phyloP scores from a whole-genome alignment of 2,329 filamentous ascomycete species.

The Dactylellina parvicollis region DNA sequence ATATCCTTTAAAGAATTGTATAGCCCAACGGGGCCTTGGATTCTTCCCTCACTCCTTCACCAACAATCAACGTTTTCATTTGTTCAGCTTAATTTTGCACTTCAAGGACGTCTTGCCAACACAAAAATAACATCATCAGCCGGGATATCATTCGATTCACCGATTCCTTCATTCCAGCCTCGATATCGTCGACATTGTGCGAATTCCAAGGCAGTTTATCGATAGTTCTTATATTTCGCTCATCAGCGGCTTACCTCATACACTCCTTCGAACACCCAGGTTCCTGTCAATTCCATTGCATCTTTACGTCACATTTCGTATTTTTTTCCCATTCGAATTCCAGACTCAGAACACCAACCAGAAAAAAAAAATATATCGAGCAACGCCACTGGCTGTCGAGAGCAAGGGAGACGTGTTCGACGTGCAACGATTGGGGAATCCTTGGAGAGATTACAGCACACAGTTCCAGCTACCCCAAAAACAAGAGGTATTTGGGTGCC shows the following conservation, averaged over 20 bases:
- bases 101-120: constrained; percentile 5
- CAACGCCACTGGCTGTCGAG: constrained; percentile 19
- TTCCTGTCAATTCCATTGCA: constrained; percentile 3
- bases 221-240: constrained; percentile 17
- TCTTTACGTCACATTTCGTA: constrained; percentile 36
- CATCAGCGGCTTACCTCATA: constrained; percentile 21
- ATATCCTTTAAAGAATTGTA: constrained; percentile 12
- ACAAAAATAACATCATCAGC: constrained; percentile 4
- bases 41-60: constrained; percentile 25
- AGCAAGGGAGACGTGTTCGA: constrained; percentile 53
- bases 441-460: constrained; percentile 29
- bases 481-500: neutral
- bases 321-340: neutral
- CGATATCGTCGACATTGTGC: neutral
- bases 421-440: constrained; percentile 28
- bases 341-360: neutral
- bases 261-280: constrained; percentile 1
- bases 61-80: constrained; percentile 17
- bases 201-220: constrained; percentile 8
- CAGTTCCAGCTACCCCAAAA: neutral
- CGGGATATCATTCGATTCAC: constrained; percentile 1
- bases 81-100: constrained; percentile 16
- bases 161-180: neutral
- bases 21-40: neutral
- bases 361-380: neutral